Evolutionary conservation across 2,329 filamentous ascomycete species (phyloP).

Genomic region (Fragosphaeria purpurea): DNA sequence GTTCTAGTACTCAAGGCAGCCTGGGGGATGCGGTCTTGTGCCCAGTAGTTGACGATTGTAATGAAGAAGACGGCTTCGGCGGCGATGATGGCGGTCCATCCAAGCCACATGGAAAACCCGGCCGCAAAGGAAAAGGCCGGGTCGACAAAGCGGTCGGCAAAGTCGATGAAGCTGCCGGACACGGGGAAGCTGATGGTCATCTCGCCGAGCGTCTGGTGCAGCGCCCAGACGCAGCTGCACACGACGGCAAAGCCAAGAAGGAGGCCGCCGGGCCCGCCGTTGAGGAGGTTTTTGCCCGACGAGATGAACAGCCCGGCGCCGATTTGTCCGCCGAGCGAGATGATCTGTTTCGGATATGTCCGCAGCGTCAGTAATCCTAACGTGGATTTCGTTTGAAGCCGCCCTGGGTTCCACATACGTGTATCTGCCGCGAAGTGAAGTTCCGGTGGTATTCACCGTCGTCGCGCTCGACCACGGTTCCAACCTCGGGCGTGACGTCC

Average conservation of each 20-base stretch:
- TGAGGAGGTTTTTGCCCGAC: conserved; percentile 3
- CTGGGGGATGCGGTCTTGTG: neutral
- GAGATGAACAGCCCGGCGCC: conserved; percentile 8
- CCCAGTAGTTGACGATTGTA: conserved; percentile 5
- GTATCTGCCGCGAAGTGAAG: conserved; percentile 1
- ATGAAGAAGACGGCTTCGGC: conserved; percentile 5
- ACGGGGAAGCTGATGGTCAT: conserved; percentile 6
- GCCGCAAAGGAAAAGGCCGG: conserved; percentile 5
- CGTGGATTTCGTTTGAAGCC: too few species aligned
- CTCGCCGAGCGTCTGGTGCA: conserved; percentile 6
- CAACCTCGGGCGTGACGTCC: too few species aligned
- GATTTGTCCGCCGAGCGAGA: conserved; percentile 6
- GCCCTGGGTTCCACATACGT: neutral
- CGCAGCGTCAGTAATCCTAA: neutral
- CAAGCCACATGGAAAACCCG: conserved; percentile 5
- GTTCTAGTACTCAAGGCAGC: neutral
- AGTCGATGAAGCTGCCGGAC: conserved; percentile 5
- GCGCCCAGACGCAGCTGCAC: conserved; percentile 5
- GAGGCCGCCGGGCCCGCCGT: conserved; percentile 3
- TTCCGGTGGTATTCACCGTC: too few species aligned
- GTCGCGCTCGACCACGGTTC: too few species aligned
- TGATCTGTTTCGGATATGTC: neutral
- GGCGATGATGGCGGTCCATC: conserved; percentile 2
- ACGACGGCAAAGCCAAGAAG: conserved; percentile 3
- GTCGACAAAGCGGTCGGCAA: conserved; percentile 6